Evolutionary conservation across 805 yeast species (phyloP).

Genomic region (Cyberlindnera meyerae): DNA sequence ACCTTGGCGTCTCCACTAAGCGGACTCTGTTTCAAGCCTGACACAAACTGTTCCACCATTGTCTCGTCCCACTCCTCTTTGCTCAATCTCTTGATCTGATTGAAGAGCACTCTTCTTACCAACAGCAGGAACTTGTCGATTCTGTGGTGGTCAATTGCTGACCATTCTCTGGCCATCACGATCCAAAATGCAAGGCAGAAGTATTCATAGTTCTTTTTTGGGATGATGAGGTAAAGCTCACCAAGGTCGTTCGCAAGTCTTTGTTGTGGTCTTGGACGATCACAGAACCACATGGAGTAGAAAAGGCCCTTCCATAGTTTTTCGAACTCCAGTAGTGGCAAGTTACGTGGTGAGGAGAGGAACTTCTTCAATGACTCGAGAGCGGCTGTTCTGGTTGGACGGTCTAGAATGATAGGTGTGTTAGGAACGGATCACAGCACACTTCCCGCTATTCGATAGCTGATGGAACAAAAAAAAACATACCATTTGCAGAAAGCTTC

Average conservation of each 20-base stretch:
- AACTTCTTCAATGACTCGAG: slow-evolving; percentile 58
- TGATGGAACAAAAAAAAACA: no score
- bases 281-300: slow-evolving; percentile 95
- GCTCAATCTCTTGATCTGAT: slow-evolving; percentile 54
- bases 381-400: slow-evolving; percentile 70
- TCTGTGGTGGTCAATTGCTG: slow-evolving; percentile 73
- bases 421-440: no score
- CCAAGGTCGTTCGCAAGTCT: slow-evolving; percentile 72
- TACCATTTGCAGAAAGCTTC: slow-evolving; percentile 75
- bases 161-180: slow-evolving; percentile 78
- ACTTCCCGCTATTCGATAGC: no score
- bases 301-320: slow-evolving; percentile 96
- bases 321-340: slow-evolving; percentile 45
- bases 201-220: slow-evolving; percentile 36
- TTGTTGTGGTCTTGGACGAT: slow-evolving; percentile 90
- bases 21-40: slow-evolving; percentile 39
- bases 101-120: slow-evolving; percentile 69
- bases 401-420: slow-evolving; percentile 37
- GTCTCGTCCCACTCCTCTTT: slow-evolving; percentile 49
- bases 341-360: slow-evolving; percentile 35
- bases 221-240: slow-evolving; percentile 41
- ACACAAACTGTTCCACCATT: slow-evolving; percentile 41
- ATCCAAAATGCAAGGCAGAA: slow-evolving; percentile 80
- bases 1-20: slow-evolving; percentile 54
- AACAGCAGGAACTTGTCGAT: slow-evolving; percentile 81